Conservation (phyloP, 805 yeast genomes). For the Ogataea nakhonphanomensis region DNA sequence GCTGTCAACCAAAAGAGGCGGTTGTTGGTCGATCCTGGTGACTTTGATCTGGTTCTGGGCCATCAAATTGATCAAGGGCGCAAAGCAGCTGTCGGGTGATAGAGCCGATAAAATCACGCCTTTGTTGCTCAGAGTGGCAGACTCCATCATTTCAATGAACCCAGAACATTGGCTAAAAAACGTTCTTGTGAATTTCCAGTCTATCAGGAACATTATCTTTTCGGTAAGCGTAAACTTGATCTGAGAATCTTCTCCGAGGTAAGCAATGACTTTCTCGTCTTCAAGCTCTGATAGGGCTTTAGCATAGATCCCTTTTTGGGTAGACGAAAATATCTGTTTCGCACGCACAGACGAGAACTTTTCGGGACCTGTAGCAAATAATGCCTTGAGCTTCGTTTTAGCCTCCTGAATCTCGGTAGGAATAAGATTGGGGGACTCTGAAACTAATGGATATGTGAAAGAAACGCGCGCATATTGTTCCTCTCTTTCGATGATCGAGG, state of each 20-base stretch:
- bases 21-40: slow-evolving; percentile 53
- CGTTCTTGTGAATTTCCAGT: slow-evolving; percentile 35
- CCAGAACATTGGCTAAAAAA: slow-evolving; percentile 44
- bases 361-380: slow-evolving; percentile 52
- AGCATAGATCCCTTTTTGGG: slow-evolving; percentile 45
- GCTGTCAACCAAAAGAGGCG: slow-evolving; percentile 48
- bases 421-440: slow-evolving; percentile 11
- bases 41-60: slow-evolving; percentile 40
- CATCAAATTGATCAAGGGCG: slow-evolving; percentile 54
- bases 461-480: slow-evolving; percentile 44
- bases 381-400: slow-evolving; percentile 46
- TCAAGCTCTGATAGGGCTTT: slow-evolving; percentile 51
- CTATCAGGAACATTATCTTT: slow-evolving; percentile 39
- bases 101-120: slow-evolving; percentile 56
- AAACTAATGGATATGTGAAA: slow-evolving; percentile 37
- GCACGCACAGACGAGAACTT: slow-evolving; percentile 47
- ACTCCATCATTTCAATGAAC: slow-evolving; percentile 43
- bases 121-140: slow-evolving; percentile 41
- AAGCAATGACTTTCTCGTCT: slow-evolving; percentile 53
- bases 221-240: slow-evolving; percentile 59
- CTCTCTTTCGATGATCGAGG: slow-evolving; percentile 73
- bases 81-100: slow-evolving; percentile 60
- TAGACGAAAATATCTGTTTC: slow-evolving; percentile 40
- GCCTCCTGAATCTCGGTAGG: slow-evolving; percentile 34
- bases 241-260: slow-evolving; percentile 45